Base-by-base conservation (phyloP, 257 asterid species). In the Rehmannia glutinosa region DNA sequence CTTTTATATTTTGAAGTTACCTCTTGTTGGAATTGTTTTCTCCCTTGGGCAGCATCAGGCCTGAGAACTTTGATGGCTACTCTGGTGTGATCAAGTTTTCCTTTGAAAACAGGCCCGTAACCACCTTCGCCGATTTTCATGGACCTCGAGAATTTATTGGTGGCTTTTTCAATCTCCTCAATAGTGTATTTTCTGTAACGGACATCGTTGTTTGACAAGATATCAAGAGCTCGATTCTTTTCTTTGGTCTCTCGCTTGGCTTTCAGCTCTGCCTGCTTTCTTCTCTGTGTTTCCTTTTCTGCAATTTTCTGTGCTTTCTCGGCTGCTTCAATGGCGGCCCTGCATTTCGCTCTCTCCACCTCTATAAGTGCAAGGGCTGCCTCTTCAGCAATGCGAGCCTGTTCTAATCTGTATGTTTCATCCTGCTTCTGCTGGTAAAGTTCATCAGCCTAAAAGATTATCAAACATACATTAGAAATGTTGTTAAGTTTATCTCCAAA, bases 21-120 rank as follows among this genome's bases (percentile, higher is more conserved):
- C 90, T 87, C 95, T 83, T 85, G 92, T 58, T 83, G 90, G 86
- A 87, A 87, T 50, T 87, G 95, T 68, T 74, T 81, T 75, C 77
- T 85, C 69, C 95, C 92, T 62, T 85, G 88, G 36, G 80, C 76
- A 39, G 85, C 95, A 74, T 87, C 90, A 10, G 95, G 53, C 73
- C 88, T 76, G 32, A 87, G 88, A 54, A 78, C 81, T 71, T 85
- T 83, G 50, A 87, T 87, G 46, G 95, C 95, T 49, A 87, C 92
- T 1, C 80, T 78, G 4, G 92, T 87, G 73, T 87, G 88, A 73
- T 87, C 95, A 16, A 87, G 90, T 65, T 74, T 85, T 13, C 76
- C 95, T 75, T 72, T 79, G 49, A 50, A 87, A 66, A 87, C 95
- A 10, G 95, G 95, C 16, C 95, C 92, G 69, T 87, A 87, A 43